Conservation (phyloP, 2,329 filamentous ascomycete species). For the Paracamarosporium sp. region DNA sequence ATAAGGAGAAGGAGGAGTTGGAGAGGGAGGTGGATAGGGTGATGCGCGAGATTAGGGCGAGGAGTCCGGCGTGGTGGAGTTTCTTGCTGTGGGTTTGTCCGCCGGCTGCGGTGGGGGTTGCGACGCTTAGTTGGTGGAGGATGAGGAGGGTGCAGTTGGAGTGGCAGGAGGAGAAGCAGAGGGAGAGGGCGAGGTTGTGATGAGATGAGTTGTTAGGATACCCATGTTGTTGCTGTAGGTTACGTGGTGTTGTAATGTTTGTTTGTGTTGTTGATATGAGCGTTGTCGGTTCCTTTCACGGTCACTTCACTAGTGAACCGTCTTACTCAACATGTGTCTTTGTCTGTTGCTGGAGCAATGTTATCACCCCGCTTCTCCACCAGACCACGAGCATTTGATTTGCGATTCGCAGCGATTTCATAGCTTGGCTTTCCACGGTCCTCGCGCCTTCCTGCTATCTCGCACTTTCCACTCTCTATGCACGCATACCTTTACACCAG, state of each 20-base stretch:
- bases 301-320: not conserved
- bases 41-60: constrained; percentile 66
- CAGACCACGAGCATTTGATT: not conserved
- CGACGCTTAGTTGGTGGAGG: constrained; percentile 73
- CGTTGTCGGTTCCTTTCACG: not conserved
- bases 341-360: not conserved
- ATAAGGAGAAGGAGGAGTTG: constrained; percentile 75
- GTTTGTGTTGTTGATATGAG: not conserved
- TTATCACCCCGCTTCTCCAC: not conserved
- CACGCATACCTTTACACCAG: no score
- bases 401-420: not conserved
- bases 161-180: constrained; percentile 68
- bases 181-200: constrained; percentile 67
- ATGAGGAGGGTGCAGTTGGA: constrained; percentile 73
- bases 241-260: not conserved
- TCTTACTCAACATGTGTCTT: not conserved
- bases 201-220: constrained; percentile 1
- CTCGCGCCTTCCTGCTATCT: not conserved
- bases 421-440: not conserved
- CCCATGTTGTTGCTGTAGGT: not conserved
- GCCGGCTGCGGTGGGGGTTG: constrained; percentile 73
- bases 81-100: constrained; percentile 72
- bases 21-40: constrained; percentile 70
- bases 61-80: constrained; percentile 85
- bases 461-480: not conserved